Percentiles rank a stretch among this genome's conserved stretches.
Evolutionary conservation across 2,329 filamentous ascomycete species (phyloP).

Genomic region (Penicillium sp.): DNA sequence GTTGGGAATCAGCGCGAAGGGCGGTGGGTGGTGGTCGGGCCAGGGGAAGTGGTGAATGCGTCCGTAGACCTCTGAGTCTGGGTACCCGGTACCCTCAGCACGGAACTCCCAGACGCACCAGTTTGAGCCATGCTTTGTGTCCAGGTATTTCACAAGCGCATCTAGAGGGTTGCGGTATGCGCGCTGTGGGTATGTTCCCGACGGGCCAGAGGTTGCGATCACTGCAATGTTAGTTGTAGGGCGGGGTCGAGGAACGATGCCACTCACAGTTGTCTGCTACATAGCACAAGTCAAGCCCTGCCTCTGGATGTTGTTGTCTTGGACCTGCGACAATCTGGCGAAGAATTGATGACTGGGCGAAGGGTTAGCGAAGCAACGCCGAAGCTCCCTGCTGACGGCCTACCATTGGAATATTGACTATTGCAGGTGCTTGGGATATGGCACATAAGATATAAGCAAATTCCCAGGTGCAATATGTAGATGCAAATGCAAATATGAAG

Average conservation of each 20-base stretch:
- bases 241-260: background rate
- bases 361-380: background rate
- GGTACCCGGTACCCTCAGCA: constrained; percentile 93
- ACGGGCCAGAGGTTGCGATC: constrained; percentile 80
- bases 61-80: constrained; percentile 82
- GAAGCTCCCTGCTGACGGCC: background rate
- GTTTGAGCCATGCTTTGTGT: constrained; percentile 75
- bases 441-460: background rate
- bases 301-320: constrained; percentile 78
- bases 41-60: constrained; percentile 90
- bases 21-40: constrained; percentile 96
- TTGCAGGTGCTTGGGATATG: background rate
- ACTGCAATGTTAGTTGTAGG: constrained; percentile 39
- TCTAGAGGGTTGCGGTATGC: constrained; percentile 94
- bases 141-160: constrained; percentile 82
- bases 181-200: constrained; percentile 82
- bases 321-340: constrained; percentile 91
- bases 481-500: background rate
- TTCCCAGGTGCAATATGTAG: background rate
- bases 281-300: constrained; percentile 91
- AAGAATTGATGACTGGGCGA: constrained; percentile 67
- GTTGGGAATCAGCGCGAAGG: constrained; percentile 82
- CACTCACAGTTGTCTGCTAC: constrained; percentile 72
- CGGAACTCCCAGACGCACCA: constrained; percentile 99
- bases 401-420: constrained; percentile 5